Evolutionary conservation across 305 asterid species (phyloP), one percentile per base, ranked within the genome.

Genomic region (Fraxinus floribunda): DNA sequence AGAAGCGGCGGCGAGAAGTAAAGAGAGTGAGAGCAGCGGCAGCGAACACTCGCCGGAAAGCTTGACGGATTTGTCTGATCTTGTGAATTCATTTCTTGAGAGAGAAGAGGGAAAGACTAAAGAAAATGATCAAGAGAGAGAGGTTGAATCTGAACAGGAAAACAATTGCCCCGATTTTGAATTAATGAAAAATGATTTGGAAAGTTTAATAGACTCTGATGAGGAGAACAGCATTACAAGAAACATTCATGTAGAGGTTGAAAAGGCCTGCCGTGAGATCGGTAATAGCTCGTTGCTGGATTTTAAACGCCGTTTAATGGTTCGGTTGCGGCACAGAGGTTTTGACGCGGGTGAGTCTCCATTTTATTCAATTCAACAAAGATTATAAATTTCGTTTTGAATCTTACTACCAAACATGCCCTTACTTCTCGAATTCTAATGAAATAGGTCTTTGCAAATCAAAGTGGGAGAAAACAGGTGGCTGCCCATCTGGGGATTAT

Each of bases 1-100:
- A 73, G 94, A 93, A 82, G 92, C 88, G 84, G 92, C 93, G 7
- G 87, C 87, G 84, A 85, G 79, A 13, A 62, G 16, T 1, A 71
- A 90, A 85, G 87, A 89, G 0, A 90, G 81, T 75, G 97, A 91
- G 57, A 96, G 98, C 91, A 96, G 98, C 89, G 98, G 98, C 82
- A 96, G 97, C 89, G 98, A 94, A 75, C 91, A 96, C 87, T 93
- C 97, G 0, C 87, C 39, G 18, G 75, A 68, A 30, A 68, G 75
- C 36, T 68, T 29, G 75, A 68, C 91, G 44, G 94, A 92, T 83
- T 82, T 93, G 70, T 92, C 96, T 0, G 88, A 80, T 79, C 95
- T 94, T 60, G 94, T 94, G 2, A 91, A 96, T 49, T 94, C 95
- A 7, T 96, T 92, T 87, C 81, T 94, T 0, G 96, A 94, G 84